Base-by-base conservation (phyloP, 164 flowering plant genomes). In the Berberis thunbergii region DNA sequence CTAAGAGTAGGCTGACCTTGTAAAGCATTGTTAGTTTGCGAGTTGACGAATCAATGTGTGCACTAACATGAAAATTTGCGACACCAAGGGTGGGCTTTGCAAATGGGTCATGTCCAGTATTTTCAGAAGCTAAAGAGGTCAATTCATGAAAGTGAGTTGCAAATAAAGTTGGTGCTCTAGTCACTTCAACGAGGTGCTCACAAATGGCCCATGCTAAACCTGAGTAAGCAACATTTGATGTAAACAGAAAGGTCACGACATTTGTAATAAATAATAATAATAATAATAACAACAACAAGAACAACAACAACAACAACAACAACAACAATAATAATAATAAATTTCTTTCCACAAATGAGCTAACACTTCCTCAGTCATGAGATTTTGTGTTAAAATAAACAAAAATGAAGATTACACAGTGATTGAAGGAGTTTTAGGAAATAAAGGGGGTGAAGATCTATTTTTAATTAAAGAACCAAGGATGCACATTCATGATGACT, bases 121-220 rank as follows among this genome's bases (percentile, higher is more conserved):
- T 77, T 67, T 75, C 84, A 78, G 81, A 77, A 72, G 91, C 97
- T 78, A 91, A 75, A 53, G 94, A 90, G 73, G 97, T 95, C 75
- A 91, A 74, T 71, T 95, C 99, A 79, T 95, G 99, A 75, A 95
- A 95, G 77, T 91, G 97, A 60, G 99, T 95, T 45, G 99, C 97
- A 81, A 95, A 91, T 62, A 95, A 78, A 65, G 99, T 89, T 58
- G 99, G 99, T 68, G 99, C 97, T 73, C 78, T 77, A 52, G 85
- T 94, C 66, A 76, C 89, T 71, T 85, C 82, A 65, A 87, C 89
- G 43, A 94, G 74, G 77, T 94, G 96, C 82, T 91, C 96, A 68
- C 99, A 94, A 59, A 94, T 94, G 10, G 99, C 99, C 99, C 96
- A 94, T 60, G 97, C 97, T 62, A 95, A 73, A 71, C 99, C 97